Evolutionary conservation across 768 basidiomycete genomes (phyloP).

Genomic region (Asterophora lycoperdoides): DNA sequence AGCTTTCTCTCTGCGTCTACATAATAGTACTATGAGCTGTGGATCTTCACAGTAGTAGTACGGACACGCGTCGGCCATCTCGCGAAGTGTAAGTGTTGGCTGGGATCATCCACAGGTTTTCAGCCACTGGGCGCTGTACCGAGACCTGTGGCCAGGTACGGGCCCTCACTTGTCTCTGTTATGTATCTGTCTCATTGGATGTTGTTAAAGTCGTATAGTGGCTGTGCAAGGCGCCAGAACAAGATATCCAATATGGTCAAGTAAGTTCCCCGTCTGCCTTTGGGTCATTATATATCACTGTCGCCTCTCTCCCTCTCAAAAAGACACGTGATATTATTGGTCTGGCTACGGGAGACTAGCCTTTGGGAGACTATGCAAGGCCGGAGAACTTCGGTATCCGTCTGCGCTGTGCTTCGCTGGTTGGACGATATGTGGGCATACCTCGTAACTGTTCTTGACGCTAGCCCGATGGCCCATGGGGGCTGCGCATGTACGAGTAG

Average conservation of each 20-base stretch:
- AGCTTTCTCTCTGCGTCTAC: slow-evolving; percentile 15
- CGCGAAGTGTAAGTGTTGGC: slow-evolving; percentile 27
- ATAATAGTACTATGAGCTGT: slow-evolving; percentile 22
- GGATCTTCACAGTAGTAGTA: slow-evolving; percentile 22
- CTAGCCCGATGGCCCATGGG: slow-evolving; percentile 17
- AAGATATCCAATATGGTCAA: no score
- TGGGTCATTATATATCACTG: no score
- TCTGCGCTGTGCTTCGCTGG: slow-evolving; percentile 17
- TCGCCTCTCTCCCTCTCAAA: no score
- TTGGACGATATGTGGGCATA: slow-evolving; percentile 40
- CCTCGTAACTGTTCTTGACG: slow-evolving; percentile 22
- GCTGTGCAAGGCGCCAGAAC: no score
- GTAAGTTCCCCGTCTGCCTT: no score
- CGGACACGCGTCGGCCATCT: slow-evolving; percentile 23
- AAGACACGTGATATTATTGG: no score
- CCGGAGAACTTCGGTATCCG: slow-evolving; percentile 11
- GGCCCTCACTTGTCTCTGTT: slow-evolving; percentile 24
- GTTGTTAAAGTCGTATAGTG: slow-evolving; percentile 5
- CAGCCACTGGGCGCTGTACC: slow-evolving; percentile 36
- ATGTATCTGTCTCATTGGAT: slow-evolving; percentile 16
- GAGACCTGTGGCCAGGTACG: slow-evolving; percentile 34
- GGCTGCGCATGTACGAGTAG: slow-evolving; percentile 5
- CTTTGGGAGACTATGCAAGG: slow-evolving; percentile 2
- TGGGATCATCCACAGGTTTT: slow-evolving; percentile 36
- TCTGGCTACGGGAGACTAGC: no score